phyloP scores from a whole-genome alignment of 768 basidiomycete genomes.

The Podaxis mareebaensis region DNA sequence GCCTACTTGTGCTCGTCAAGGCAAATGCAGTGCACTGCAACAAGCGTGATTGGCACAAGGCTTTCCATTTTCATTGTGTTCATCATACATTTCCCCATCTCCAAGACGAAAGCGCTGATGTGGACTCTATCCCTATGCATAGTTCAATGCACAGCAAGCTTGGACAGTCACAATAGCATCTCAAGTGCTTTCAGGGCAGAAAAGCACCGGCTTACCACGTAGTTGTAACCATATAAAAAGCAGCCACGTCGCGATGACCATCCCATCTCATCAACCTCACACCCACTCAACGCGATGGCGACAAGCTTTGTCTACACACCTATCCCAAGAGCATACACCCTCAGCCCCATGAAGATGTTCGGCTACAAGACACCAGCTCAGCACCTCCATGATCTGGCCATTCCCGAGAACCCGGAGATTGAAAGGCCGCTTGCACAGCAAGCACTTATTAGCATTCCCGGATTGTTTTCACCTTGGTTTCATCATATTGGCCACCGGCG shows the following conservation, averaged over 20 bases:
- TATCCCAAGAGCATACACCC: neutral
- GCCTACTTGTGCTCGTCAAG: no score
- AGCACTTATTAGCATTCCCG: neutral
- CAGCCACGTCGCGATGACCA: neutral
- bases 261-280: neutral
- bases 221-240: neutral
- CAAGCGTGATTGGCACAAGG: neutral
- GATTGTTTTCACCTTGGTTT: neutral
- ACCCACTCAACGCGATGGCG: neutral
- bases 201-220: no score
- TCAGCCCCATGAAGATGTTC: neutral
- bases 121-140: neutral
- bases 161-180: neutral
- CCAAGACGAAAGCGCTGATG: neutral
- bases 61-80: neutral
- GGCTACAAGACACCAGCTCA: neutral
- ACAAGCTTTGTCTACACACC: neutral
- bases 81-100: neutral
- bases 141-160: neutral
- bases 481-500: neutral
- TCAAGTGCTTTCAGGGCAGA: neutral
- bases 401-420: neutral
- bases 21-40: neutral
- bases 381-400: neutral
- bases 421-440: neutral